phyloP scores from a whole-genome alignment of 2,329 filamentous ascomycete genomes.

The Colletotrichum sp. region DNA sequence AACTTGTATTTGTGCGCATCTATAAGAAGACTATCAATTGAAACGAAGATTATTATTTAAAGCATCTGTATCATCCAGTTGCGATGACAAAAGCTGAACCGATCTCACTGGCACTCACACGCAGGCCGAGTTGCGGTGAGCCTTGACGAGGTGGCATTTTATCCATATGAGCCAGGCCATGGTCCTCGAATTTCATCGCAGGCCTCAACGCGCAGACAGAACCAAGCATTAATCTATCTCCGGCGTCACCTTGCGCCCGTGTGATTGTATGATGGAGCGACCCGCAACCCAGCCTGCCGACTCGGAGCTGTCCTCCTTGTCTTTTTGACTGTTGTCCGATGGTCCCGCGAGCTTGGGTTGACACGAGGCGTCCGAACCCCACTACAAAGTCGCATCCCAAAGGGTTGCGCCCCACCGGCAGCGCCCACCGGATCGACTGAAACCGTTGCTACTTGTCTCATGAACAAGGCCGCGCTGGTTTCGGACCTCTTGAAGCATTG shows the following conservation, averaged over 20 bases:
- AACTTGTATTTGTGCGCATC: neutral
- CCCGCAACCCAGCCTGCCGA: neutral
- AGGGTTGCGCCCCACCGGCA: neutral
- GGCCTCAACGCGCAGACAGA: neutral
- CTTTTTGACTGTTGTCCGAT: neutral
- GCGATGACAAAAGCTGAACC: accelerated
- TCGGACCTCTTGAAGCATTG: neutral
- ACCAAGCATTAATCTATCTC: neutral
- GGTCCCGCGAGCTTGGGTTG: neutral
- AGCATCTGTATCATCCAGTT: accelerated
- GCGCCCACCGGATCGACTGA: neutral
- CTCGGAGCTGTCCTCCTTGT: neutral
- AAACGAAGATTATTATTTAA: accelerated
- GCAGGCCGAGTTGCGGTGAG: neutral
- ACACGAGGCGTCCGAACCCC: neutral
- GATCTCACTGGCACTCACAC: accelerated
- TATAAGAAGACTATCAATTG: neutral
- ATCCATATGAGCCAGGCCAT: accelerated
- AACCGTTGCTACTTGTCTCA: neutral
- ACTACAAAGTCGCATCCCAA: neutral
- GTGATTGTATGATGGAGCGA: neutral
- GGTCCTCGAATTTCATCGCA: accelerated
- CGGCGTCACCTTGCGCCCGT: neutral
- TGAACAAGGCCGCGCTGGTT: neutral
- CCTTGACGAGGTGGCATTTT: neutral